Conservation (phyloP, 2,329 filamentous ascomycete genomes). For the Parastagonospora nodorum region DNA sequence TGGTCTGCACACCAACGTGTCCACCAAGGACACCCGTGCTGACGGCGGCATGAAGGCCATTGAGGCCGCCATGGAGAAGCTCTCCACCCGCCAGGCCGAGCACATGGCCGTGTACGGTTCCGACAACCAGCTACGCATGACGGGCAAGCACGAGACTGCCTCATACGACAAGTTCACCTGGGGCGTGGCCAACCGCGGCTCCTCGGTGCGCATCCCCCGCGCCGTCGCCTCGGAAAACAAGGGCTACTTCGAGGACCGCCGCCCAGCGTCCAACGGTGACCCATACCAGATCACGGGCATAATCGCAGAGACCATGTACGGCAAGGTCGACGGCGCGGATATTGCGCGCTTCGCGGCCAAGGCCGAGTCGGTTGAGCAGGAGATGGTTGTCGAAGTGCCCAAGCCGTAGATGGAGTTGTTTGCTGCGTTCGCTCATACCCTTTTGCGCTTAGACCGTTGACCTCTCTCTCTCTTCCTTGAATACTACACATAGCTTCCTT, state of each 20-base stretch:
- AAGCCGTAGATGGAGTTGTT: conserved; percentile 29
- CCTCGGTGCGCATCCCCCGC: conserved; percentile 90
- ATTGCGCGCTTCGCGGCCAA: conserved; percentile 48
- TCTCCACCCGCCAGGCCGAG: conserved; percentile 55
- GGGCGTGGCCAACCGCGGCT: conserved; percentile 94
- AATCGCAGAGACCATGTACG: conserved; percentile 71
- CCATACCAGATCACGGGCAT: conserved; percentile 85
- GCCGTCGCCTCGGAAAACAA: conserved; percentile 84
- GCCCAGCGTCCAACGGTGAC: conserved; percentile 79
- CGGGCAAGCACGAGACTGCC: conserved; percentile 92
- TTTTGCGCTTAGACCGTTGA: conserved; percentile 1
- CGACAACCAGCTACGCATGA: conserved; percentile 93
- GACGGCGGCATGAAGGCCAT: conserved; percentile 97
- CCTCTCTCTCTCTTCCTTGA: neutral
- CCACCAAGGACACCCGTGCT: conserved; percentile 82
- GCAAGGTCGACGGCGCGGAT: conserved; percentile 56
- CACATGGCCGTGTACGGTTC: conserved; percentile 90
- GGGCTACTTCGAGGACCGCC: conserved; percentile 83
- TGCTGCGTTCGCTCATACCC: conserved; percentile 17
- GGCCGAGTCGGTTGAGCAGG: conserved; percentile 40
- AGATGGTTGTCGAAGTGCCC: conserved; percentile 36
- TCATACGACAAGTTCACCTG: conserved; percentile 91
- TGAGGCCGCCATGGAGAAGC: conserved; percentile 71
- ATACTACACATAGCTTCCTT: neutral
- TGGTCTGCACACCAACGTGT: conserved; percentile 93